Conservation (phyloP, 257 asterid genomes). For the Anisodus tanguticus region DNA sequence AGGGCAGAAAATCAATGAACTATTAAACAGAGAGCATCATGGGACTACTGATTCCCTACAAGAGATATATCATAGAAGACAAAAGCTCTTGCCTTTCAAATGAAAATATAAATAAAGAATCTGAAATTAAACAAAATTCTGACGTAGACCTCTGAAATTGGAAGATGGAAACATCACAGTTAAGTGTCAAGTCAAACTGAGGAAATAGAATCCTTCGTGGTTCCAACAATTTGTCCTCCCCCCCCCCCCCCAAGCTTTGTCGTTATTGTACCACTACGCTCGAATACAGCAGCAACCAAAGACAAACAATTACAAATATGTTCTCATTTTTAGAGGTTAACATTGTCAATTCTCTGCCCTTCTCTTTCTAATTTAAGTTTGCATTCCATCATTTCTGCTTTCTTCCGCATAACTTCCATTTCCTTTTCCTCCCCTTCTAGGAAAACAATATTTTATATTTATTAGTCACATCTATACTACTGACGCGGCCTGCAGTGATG, state of each 20-base stretch:
- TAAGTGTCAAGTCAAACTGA: not conserved
- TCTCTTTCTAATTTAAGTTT: slow-evolving; percentile 15
- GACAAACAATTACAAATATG: not conserved
- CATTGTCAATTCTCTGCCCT: not conserved
- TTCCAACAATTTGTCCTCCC: not conserved
- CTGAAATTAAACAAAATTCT: not conserved
- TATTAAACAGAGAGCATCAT: not conserved
- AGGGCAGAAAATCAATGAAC: slow-evolving; percentile 19
- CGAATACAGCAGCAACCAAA: slow-evolving; percentile 1
- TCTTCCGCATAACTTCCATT: not conserved
- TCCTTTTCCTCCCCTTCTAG: not conserved
- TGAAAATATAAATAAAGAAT: not conserved
- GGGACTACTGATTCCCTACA: slow-evolving; percentile 1
- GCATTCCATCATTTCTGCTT: slow-evolving; percentile 7
- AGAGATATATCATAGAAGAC: slow-evolving; percentile 19
- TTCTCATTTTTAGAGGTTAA: not conserved
- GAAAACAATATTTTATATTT: not conserved
- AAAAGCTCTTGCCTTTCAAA: slow-evolving; percentile 1
- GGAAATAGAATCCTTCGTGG: not conserved
- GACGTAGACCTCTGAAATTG: slow-evolving; percentile 6
- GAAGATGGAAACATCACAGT: slow-evolving; percentile 27
- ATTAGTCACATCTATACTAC: not conserved
- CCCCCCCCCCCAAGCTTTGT: not conserved
- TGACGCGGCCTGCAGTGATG: not conserved
- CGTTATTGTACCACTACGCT: slow-evolving; percentile 9